A percentile compares a stretch with the other conserved stretches of the same genome.
These are phyloP conservation scores for Talaromyces proteolyticus DNA, from an alignment of 495 filamentous ascomycete genomes.

Conservation along the genomic window DNA sequence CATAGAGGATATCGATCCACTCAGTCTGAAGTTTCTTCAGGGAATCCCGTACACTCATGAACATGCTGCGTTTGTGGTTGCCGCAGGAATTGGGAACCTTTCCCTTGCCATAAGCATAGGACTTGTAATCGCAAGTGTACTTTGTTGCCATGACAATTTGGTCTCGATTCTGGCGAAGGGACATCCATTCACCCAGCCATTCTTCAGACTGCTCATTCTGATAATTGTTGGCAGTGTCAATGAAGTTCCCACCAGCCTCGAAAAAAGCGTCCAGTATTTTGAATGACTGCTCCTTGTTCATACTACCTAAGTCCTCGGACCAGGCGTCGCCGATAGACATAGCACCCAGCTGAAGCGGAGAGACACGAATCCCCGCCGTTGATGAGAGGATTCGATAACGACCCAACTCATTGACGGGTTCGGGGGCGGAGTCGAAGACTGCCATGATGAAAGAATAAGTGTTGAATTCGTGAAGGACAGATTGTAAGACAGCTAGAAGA, in stretches of 20 bases:
- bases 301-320: conserved; percentile 42
- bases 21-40: conserved; percentile 59
- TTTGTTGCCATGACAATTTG: conserved; percentile 71
- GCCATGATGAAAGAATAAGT: conserved; percentile 91
- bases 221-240: conserved; percentile 71
- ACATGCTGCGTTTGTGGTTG: conserved; percentile 52
- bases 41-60: conserved; percentile 43
- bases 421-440: conserved; percentile 64
- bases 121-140: conserved; percentile 45
- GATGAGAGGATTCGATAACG: conserved; percentile 53
- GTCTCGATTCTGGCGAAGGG: conserved; percentile 42
- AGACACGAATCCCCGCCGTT: conserved; percentile 48
- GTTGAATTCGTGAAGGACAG: too few species aligned
- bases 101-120: conserved; percentile 27
- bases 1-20: conserved; percentile 52
- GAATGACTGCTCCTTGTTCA: conserved; percentile 38
- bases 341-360: conserved; percentile 51
- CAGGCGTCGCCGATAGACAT: conserved; percentile 50
- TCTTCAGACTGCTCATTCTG: conserved; percentile 62
- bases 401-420: conserved; percentile 39
- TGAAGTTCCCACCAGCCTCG: conserved; percentile 67
- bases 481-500: too few species aligned
- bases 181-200: conserved; percentile 78
- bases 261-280: too few species aligned
- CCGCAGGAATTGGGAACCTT: conserved; percentile 53